Evolutionary conservation across 1,284 basidiomycete species (phyloP).

Genomic region (Testicularia cyperi): DNA sequence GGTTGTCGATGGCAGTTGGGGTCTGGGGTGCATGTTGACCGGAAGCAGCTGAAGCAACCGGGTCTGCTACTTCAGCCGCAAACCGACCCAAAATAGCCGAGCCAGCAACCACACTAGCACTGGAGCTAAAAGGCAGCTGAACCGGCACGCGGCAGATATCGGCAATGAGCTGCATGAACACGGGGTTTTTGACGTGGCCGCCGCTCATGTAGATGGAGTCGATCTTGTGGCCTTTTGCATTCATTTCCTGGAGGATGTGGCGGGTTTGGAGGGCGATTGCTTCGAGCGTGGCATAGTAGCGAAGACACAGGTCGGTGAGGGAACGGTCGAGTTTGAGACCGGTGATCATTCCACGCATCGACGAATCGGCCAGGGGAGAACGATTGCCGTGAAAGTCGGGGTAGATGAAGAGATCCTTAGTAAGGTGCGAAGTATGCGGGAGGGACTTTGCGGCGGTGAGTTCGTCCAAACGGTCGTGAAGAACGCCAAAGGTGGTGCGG

Average conservation of each 20-base stretch:
- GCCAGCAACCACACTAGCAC: conserved; percentile 84
- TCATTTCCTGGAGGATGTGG: conserved; percentile 92
- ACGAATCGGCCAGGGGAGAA: conserved; percentile 89
- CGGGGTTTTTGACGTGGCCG: conserved; percentile 58
- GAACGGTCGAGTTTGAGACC: conserved; percentile 81
- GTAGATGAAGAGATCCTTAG: conserved; percentile 87
- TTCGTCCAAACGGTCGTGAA: conserved; percentile 74
- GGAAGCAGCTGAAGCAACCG: conserved; percentile 2
- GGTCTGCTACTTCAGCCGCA: conserved; percentile 69
- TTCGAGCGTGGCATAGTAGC: conserved; percentile 88
- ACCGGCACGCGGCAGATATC: conserved; percentile 81
- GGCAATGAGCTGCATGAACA: conserved; percentile 69
- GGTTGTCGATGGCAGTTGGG: conserved; percentile 48
- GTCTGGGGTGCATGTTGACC: conserved; percentile 44
- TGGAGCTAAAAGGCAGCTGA: conserved; percentile 74
- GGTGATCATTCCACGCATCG: conserved; percentile 86
- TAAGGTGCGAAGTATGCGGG: conserved; percentile 69
- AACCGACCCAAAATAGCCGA: conserved; percentile 90
- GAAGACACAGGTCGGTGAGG: conserved; percentile 79
- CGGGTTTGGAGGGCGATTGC: conserved; percentile 92
- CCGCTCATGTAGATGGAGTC: conserved; percentile 83
- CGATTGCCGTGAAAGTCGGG: conserved; percentile 85
- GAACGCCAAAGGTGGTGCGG: conserved; percentile 65
- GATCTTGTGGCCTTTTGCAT: conserved; percentile 79
- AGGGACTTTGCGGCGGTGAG: conserved; percentile 64